Conservation (phyloP, 495 filamentous ascomycete species). For the Penicillium canariense region DNA sequence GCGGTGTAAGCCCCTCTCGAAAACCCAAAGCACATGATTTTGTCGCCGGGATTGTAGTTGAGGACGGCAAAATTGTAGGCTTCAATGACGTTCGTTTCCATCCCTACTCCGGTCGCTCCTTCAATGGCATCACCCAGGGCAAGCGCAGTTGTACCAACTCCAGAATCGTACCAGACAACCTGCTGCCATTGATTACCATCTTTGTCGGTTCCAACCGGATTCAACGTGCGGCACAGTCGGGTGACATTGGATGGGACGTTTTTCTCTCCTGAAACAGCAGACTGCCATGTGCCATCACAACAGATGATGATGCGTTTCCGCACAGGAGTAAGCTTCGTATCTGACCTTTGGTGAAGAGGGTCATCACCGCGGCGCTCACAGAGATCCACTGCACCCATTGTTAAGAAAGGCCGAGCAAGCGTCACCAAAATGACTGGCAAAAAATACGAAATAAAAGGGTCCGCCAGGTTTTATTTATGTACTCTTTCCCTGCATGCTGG, state of each 20-base stretch:
- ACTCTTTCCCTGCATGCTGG: too few relatives aligned
- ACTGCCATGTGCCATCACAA: conserved; percentile 33
- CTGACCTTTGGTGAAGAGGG: conserved; percentile 1
- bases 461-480: background rate
- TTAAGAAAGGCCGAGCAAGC: background rate
- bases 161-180: conserved; percentile 33
- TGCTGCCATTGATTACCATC: conserved; percentile 25
- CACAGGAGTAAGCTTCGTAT: conserved; percentile 7
- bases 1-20: conserved; percentile 60
- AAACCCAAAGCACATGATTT: conserved; percentile 61
- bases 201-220: conserved; percentile 16
- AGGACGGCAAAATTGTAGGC: conserved; percentile 25
- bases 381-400: conserved; percentile 1
- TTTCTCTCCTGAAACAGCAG: conserved; percentile 21
- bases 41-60: conserved; percentile 53
- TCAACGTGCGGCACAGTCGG: conserved; percentile 22
- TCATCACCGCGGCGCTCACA: conserved; percentile 5
- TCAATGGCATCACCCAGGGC: conserved; percentile 15
- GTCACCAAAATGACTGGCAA: background rate
- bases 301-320: conserved; percentile 29
- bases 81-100: conserved; percentile 23
- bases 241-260: conserved; percentile 31
- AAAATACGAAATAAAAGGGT: too few relatives aligned
- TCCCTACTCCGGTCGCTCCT: conserved; percentile 19
- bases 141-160: conserved; percentile 19